phyloP scores from a whole-genome alignment of 2,329 filamentous ascomycete genomes.

The Berkeleyomyces basicola region DNA sequence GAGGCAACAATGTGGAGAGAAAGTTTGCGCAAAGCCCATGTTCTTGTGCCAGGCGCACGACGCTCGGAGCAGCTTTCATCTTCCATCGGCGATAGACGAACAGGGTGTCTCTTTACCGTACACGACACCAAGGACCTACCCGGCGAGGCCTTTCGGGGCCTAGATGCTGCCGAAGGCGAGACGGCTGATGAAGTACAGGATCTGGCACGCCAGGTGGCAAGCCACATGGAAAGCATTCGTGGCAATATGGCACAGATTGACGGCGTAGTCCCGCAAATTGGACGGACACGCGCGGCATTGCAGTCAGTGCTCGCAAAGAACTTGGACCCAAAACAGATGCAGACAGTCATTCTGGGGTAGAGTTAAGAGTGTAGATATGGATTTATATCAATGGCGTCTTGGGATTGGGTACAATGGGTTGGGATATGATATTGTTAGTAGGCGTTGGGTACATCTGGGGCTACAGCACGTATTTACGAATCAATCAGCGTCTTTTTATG shows the following conservation, averaged over 20 bases:
- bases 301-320: constrained; percentile 31
- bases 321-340: constrained; percentile 29
- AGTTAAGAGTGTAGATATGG: neutral
- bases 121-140: neutral
- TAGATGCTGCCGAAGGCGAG: constrained; percentile 27
- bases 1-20: constrained; percentile 36
- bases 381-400: neutral
- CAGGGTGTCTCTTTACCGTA: neutral
- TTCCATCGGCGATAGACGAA: neutral
- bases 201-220: constrained; percentile 27
- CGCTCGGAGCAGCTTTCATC: neutral
- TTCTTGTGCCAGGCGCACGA: constrained; percentile 1
- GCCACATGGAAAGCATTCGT: constrained; percentile 39
- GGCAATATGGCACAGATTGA: constrained; percentile 38
- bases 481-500: neutral
- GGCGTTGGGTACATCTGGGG: neutral
- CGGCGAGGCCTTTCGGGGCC: constrained; percentile 19
- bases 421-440: neutral
- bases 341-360: constrained; percentile 30
- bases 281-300: constrained; percentile 31
- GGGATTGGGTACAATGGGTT: neutral
- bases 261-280: constrained; percentile 33
- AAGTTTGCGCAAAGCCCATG: constrained; percentile 26
- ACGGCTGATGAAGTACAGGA: constrained; percentile 8
- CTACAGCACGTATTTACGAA: neutral